These are phyloP conservation scores for Mycena metata DNA, from an alignment of 768 basidiomycete species.

Conservation along the genomic window DNA sequence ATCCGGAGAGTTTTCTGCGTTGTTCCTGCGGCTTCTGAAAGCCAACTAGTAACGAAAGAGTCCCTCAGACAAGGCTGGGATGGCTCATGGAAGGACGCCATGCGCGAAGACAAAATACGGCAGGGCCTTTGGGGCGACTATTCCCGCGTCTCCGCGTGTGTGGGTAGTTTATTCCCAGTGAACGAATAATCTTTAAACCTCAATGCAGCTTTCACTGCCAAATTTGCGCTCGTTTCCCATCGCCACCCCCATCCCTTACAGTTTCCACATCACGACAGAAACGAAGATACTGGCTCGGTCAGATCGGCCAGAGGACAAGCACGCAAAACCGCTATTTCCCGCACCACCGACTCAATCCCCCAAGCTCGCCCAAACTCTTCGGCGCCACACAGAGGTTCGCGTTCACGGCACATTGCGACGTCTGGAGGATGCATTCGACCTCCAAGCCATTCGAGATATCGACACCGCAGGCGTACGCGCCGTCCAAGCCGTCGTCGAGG, in stretches of 20 bases:
- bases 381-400: background rate
- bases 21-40: constrained; percentile 7
- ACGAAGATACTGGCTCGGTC: constrained; percentile 13
- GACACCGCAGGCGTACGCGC: background rate
- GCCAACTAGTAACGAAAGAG: constrained; percentile 14
- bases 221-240: constrained; percentile 20
- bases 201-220: constrained; percentile 13
- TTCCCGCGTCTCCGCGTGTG: background rate
- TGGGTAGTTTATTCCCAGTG: background rate
- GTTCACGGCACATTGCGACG: background rate
- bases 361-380: background rate
- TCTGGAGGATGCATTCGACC: background rate
- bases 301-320: constrained; percentile 24
- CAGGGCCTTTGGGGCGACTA: constrained; percentile 29
- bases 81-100: constrained; percentile 5
- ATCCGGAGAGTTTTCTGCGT: constrained; percentile 23
- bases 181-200: background rate
- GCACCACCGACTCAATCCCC: background rate
- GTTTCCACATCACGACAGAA: constrained; percentile 24
- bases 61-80: constrained; percentile 25
- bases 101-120: constrained; percentile 1
- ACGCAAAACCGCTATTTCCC: constrained; percentile 25
- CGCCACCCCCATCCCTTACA: constrained; percentile 25
- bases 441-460: constrained; percentile 1
- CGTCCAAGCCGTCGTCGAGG: constrained; percentile 3